phyloP scores from a whole-genome alignment of 176 grass and related monocot genomes.

The Otatea glauca region DNA sequence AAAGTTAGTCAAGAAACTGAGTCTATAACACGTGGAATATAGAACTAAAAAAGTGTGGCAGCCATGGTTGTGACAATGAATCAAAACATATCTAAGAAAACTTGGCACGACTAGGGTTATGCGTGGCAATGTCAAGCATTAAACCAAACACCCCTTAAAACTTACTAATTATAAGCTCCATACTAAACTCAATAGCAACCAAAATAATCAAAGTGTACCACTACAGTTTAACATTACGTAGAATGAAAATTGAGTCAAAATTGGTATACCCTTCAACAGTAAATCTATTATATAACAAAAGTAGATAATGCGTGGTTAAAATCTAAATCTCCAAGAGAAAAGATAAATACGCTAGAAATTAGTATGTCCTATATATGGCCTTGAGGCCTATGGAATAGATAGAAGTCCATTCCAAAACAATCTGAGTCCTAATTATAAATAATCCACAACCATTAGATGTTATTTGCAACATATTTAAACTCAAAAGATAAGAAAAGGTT shows the following conservation, averaged over 20 bases:
- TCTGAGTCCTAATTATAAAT: too few relatives aligned
- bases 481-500: not conserved
- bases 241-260: not conserved
- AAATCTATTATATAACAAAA: not conserved
- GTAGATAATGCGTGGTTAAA: not conserved
- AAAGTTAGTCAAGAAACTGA: too few relatives aligned
- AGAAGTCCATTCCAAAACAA: too few relatives aligned
- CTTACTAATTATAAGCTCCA: conserved; percentile 6
- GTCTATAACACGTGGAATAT: too few relatives aligned
- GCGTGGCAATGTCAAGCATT: too few relatives aligned
- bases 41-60: too few relatives aligned
- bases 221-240: not conserved
- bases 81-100: too few relatives aligned
- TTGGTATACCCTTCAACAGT: not conserved
- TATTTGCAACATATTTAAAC: too few relatives aligned
- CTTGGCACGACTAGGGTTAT: too few relatives aligned
- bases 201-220: conserved; percentile 17
- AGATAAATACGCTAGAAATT: not conserved
- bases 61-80: too few relatives aligned
- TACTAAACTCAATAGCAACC: conserved; percentile 21
- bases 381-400: too few relatives aligned
- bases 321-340: not conserved
- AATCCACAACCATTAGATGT: too few relatives aligned
- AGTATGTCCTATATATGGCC: not conserved
- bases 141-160: not conserved